These are phyloP conservation scores for Lecanicillium sp. DNA, from an alignment of 2,329 filamentous ascomycete species.

Conservation along the genomic window DNA sequence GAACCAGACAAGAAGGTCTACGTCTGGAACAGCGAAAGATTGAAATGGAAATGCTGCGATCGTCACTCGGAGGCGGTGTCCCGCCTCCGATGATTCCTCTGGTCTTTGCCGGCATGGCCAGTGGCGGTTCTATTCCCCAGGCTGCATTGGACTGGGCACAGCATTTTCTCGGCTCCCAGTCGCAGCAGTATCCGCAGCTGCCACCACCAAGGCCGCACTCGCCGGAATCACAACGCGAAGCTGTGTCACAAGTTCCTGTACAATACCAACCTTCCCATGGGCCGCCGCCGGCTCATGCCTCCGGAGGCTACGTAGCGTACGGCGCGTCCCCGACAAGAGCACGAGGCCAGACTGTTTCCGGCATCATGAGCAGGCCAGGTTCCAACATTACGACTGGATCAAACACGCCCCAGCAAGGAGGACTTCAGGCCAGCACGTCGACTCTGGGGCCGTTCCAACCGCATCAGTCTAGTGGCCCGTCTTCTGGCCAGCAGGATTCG, in stretches of 20 bases:
- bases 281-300: conserved; percentile 24
- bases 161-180: conserved; percentile 52
- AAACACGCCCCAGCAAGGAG: conserved; percentile 33
- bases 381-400: conserved; percentile 40
- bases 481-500: conserved; percentile 52
- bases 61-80: conserved; percentile 63
- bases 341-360: conserved; percentile 44
- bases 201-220: conserved; percentile 41
- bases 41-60: conserved; percentile 66
- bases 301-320: conserved; percentile 38
- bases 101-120: conserved; percentile 65
- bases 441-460: conserved; percentile 9
- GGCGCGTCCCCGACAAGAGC: conserved; percentile 45
- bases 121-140: conserved; percentile 53
- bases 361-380: conserved; percentile 32
- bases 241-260: conserved; percentile 35
- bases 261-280: conserved; percentile 33
- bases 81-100: conserved; percentile 69
- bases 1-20: conserved; percentile 56
- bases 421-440: conserved; percentile 28
- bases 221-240: conserved; percentile 51
- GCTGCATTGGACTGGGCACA: conserved; percentile 62
- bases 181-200: conserved; percentile 45
- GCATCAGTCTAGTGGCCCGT: conserved; percentile 7
- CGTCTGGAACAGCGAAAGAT: conserved; percentile 66